phyloP scores from a whole-genome alignment of 1,284 basidiomycete genomes.

The Xerocomus minutiporus region DNA sequence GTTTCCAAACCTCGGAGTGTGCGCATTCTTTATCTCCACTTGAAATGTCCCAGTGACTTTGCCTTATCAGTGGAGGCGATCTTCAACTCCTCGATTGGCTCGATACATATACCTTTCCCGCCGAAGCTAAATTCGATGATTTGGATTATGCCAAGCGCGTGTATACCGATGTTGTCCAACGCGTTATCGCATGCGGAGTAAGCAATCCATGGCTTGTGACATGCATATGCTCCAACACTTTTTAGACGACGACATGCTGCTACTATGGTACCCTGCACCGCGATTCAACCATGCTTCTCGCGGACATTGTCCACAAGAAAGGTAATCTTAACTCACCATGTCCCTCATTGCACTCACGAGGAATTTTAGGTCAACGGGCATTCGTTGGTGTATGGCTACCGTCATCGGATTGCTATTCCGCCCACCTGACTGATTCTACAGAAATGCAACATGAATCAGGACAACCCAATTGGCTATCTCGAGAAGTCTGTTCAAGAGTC shows the following conservation, averaged over 20 bases:
- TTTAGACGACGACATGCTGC: conserved; percentile 87
- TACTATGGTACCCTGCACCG: conserved; percentile 88
- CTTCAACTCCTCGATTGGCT: conserved; percentile 93
- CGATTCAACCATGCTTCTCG: conserved; percentile 77
- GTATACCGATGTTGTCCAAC: conserved; percentile 72
- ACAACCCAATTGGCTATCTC: conserved; percentile 68
- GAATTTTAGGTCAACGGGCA: conserved; percentile 71
- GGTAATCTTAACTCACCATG: conserved; percentile 40
- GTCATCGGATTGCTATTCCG: background rate
- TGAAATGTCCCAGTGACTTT: conserved; percentile 5
- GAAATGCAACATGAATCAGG: conserved; percentile 93
- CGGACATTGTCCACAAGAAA: conserved; percentile 63
- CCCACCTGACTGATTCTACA: conserved; percentile 31
- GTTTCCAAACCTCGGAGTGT: conserved; percentile 81
- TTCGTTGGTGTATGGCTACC: conserved; percentile 66
- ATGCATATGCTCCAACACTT: background rate
- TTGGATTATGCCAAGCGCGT: conserved; percentile 63
- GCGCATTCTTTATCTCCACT: conserved; percentile 21
- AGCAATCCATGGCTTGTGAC: conserved; percentile 26
- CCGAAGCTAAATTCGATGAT: conserved; percentile 80
- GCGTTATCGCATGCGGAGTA: conserved; percentile 76
- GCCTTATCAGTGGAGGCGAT: conserved; percentile 57
- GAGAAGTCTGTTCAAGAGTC: conserved; percentile 62
- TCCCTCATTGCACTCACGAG: conserved; percentile 3
- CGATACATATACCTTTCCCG: conserved; percentile 81